Evolutionary conservation across 108 stramenopile genomes (phyloP).

Genomic region (Nannochloropsis gaditana): DNA sequence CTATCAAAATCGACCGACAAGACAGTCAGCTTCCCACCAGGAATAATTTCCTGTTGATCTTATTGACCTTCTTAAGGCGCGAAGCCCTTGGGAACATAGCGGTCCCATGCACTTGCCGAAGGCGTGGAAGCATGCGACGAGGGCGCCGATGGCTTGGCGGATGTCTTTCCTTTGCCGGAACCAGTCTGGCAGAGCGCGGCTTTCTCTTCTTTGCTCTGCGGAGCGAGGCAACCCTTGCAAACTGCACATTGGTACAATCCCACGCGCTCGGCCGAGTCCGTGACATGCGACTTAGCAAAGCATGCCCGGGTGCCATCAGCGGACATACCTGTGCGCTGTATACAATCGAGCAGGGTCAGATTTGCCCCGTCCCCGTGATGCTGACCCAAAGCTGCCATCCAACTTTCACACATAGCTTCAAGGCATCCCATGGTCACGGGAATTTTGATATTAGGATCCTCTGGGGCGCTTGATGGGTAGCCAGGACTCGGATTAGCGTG

Average conservation of each 20-base stretch:
- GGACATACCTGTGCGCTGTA: constrained; percentile 3
- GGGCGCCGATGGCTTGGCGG: neutral
- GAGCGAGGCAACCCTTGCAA: neutral
- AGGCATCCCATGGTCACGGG: neutral
- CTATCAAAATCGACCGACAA: too few relatives aligned
- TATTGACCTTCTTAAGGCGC: neutral
- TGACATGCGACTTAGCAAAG: neutral
- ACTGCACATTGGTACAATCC: neutral
- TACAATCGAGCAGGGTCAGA: neutral
- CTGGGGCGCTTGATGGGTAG: constrained; percentile 13
- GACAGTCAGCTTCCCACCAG: too few relatives aligned
- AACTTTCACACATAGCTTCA: neutral
- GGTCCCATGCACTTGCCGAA: neutral
- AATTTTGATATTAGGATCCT: neutral
- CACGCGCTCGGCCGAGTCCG: neutral
- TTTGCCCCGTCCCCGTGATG: neutral
- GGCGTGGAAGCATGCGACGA: neutral
- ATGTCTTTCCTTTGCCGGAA: neutral
- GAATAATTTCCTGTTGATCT: too few relatives aligned
- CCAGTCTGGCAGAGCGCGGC: neutral
- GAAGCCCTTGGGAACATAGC: neutral
- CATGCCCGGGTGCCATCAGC: neutral
- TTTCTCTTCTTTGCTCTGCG: neutral
- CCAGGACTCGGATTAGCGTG: neutral
- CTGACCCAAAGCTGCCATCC: neutral